Conservation (phyloP, 2,329 filamentous ascomycete species). For the Xylaria sp. region DNA sequence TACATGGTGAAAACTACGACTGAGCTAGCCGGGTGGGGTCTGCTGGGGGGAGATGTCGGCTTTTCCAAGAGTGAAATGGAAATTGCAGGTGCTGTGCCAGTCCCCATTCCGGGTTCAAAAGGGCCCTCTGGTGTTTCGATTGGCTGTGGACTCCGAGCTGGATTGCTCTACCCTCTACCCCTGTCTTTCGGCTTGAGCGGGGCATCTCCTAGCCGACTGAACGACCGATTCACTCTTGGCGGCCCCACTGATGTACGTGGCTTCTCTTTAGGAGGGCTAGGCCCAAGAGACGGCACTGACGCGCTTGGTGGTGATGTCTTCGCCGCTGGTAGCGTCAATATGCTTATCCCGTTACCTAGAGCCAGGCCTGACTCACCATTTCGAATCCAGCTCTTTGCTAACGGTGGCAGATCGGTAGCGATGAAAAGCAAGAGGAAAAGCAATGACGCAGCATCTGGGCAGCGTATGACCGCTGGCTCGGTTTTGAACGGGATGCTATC, state of each 20-base stretch:
- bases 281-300: conserved; percentile 86
- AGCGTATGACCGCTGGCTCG: conserved; percentile 54
- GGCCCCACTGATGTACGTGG: conserved; percentile 95
- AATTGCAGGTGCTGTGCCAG: conserved; percentile 77
- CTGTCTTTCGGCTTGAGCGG: conserved; percentile 65
- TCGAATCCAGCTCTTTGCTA: conserved; percentile 89
- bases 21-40: conserved; percentile 89
- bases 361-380: conserved; percentile 85
- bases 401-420: conserved; percentile 85
- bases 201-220: conserved; percentile 79
- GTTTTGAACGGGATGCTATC: conserved; percentile 65
- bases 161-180: conserved; percentile 84
- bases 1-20: conserved; percentile 81
- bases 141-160: conserved; percentile 82
- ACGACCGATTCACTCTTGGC: conserved; percentile 94
- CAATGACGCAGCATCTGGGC: conserved; percentile 49
- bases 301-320: conserved; percentile 92
- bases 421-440: conserved; percentile 69
- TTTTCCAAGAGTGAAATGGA: conserved; percentile 95
- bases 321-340: conserved; percentile 85
- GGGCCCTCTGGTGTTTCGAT: conserved; percentile 82
- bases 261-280: conserved; percentile 89
- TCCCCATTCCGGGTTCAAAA: conserved; percentile 75
- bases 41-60: conserved; percentile 87
- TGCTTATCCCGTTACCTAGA: conserved; percentile 85